Evolutionary conservation across 2,329 filamentous ascomycete genomes (phyloP), one percentile per base, ranked within the genome.

Genomic region (Talaromyces pinophilus): DNA sequence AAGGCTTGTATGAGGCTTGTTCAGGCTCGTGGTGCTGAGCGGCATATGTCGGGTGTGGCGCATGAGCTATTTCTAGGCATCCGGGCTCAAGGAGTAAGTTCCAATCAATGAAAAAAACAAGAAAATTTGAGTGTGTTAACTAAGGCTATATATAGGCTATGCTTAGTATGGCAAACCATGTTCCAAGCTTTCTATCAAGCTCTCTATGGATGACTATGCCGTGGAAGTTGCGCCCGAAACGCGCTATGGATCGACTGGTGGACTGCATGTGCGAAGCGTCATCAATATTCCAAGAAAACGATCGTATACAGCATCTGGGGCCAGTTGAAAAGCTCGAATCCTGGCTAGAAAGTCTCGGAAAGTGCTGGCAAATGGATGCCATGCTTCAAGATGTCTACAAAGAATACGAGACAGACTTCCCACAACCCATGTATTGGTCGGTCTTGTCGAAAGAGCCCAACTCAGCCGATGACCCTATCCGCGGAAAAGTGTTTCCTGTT

Each of bases 61-160:
- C 75, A 79, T 71, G 65, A 72, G 33, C 66, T 79, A 13, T 79
- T 79, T 63, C 62, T 76, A 10, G 71, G 73, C 0, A 75, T 76
- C 59, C 69, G 76, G 19, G 64, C 71, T 25, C 70, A 72, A 54
- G 74, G 70, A 52, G 72, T 71, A 63, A 63, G 60, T 66, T n/a
- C 17, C 10, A 15, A 11, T 11, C 33, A 10, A 11, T 11, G 8
- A 11, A 35, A 10, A 7, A 35, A 35, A 11, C 33, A 35, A 35
- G 33, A 35, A 11, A 11, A 10, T 11, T 33, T 10, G 30, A 10
- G 30, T 17, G 19, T 42, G 10, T 22, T 65, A 48, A 67, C 46
- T n/a, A 22, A 17, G 25, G n/a, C 30, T 48, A 22, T 28, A 5
- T 42, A 28, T 42, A 78, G 77, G 75, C 77, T n/a, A 64, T 76